Evolutionary conservation across 2,329 filamentous ascomycete species (phyloP).

Genomic region (Aureobasidium uvarum): DNA sequence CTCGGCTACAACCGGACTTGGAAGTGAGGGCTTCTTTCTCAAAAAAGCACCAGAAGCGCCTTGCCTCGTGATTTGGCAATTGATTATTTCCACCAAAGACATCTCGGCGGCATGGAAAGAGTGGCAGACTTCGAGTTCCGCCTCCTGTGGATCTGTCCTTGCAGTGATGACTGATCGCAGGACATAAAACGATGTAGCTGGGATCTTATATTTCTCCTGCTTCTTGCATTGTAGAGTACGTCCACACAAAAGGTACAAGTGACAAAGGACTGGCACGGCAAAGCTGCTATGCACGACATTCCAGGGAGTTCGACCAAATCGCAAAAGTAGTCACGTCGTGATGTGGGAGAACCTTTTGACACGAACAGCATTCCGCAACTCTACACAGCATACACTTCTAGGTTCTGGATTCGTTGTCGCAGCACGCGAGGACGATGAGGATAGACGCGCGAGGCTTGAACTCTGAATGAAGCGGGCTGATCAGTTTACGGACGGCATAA

Average conservation of each 20-base stretch:
- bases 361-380: background rate
- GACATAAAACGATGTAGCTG: background rate
- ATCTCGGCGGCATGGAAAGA: background rate
- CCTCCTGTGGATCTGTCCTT: background rate
- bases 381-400: background rate
- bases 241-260: background rate
- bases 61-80: background rate
- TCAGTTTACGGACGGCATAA: background rate
- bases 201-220: background rate
- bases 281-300: background rate
- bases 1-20: background rate
- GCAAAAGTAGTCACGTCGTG: background rate
- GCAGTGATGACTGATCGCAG: background rate
- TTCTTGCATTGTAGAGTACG: background rate
- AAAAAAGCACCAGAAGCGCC: background rate
- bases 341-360: background rate
- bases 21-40: background rate
- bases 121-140: background rate
- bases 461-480: background rate
- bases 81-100: background rate
- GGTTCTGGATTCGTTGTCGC: background rate
- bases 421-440: background rate
- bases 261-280: background rate
- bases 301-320: too few species aligned
- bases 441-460: slow-evolving; percentile 3